Conservation (phyloP, 176 grass and related monocot genomes). For the Areca catechu region DNA sequence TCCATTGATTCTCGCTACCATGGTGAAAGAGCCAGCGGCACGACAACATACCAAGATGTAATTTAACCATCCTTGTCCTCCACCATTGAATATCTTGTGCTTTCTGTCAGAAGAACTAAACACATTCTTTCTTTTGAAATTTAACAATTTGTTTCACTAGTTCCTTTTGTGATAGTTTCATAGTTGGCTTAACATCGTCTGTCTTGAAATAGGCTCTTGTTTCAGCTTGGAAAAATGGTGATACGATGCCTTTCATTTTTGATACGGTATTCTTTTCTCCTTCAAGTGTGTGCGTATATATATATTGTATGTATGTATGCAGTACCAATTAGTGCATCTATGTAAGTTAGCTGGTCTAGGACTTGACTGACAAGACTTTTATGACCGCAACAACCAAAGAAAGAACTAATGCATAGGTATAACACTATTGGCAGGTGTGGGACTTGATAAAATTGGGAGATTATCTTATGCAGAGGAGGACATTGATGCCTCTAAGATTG, state of each 20-base stretch:
- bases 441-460: slow-evolving; percentile 93
- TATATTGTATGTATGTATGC: no score
- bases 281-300: neutral
- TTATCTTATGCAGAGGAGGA: slow-evolving; percentile 64
- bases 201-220: slow-evolving; percentile 57
- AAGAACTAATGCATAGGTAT: neutral
- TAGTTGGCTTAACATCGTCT: neutral
- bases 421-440: slow-evolving; percentile 50
- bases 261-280: slow-evolving; percentile 57
- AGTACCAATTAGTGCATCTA: no score
- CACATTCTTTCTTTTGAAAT: no score
- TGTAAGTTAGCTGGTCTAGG: no score
- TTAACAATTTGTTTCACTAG: no score
- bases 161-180: neutral
- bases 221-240: slow-evolving; percentile 63
- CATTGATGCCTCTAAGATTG: slow-evolving; percentile 60
- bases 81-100: neutral
- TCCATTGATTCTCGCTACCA: slow-evolving; percentile 87
- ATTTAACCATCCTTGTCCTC: slow-evolving; percentile 2
- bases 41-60: slow-evolving; percentile 73
- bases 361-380: neutral
- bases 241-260: slow-evolving; percentile 90
- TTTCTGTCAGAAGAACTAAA: no score
- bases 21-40: slow-evolving; percentile 68
- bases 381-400: slow-evolving; percentile 6